Evolutionary conservation across 352 stramenopile species (phyloP), one percentile per base, ranked within the genome.

Genomic region (Phytophthora hibernalis): DNA sequence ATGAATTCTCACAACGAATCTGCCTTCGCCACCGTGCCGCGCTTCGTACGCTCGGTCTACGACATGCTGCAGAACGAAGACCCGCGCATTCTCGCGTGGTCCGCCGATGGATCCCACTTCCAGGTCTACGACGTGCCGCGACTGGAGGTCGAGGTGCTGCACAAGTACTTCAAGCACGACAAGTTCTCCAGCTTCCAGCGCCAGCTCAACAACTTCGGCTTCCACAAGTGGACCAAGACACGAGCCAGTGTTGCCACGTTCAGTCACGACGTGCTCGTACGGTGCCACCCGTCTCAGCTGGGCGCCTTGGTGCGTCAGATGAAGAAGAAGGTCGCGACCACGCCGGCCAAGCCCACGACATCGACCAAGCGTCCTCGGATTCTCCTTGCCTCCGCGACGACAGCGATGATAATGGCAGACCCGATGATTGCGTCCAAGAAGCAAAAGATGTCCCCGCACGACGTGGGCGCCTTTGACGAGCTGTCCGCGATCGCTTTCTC

Each of bases 171-270:
- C 63, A 89, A 87, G 48, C 88, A 96, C 68, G 79, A 70, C 61
- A 96, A 91, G 62, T 97, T 97, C 73, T 89, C 92, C 28, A 97
- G 87, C 30, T 90, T 98, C 51, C 87, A 96, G 61, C 83, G 92
- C 20, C 90, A 98, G 72, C 76, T 98, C 44, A 97, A 95, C 75
- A 97, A 98, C 66, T 98, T 98, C 77, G 82, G 74, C 12, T 98
- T 98, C 70, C 77, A 74, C 68, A 93, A 93, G 65, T 91, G 82
- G 82, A 91, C 83, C 66, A 91, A 91, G 64, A 85, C 79, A 57
- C 79, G 78, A 58, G 68, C 79, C 50, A 72, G 69, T 43, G 76
- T 89, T 22, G 86, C 79, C 71, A 90, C 82, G 16, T 90, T 90
- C 56, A 87, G 75, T 16, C 84, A 90, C 70, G 76, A 83, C n/a